Conservation (phyloP, 768 basidiomycete genomes). For the Podaxis pistillaris region DNA sequence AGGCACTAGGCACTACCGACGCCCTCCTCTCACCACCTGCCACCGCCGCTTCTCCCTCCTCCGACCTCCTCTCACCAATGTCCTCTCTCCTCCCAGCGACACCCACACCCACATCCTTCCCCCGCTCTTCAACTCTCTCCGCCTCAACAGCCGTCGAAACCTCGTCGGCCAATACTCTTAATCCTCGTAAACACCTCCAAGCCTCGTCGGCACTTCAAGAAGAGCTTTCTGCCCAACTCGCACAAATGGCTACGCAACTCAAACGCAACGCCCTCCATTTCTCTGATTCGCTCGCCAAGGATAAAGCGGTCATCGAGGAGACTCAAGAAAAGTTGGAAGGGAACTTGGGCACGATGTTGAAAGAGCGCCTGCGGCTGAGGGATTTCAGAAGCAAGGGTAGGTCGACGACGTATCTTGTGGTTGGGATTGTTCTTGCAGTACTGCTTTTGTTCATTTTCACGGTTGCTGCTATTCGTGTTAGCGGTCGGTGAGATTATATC, state of each 20-base stretch:
- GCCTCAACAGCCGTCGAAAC: slow-evolving; percentile 32
- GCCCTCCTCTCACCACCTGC: slow-evolving; percentile 12
- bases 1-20: not conserved
- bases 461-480: slow-evolving; percentile 69
- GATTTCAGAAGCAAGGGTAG: slow-evolving; percentile 63
- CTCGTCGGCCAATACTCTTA: slow-evolving; percentile 22
- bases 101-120: slow-evolving; percentile 14
- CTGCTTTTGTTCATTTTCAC: slow-evolving; percentile 66
- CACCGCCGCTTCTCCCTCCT: slow-evolving; percentile 10
- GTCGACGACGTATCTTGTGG: slow-evolving; percentile 69
- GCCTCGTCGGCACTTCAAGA: slow-evolving; percentile 68
- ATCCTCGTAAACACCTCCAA: slow-evolving; percentile 25
- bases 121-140: slow-evolving; percentile 19
- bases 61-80: slow-evolving; percentile 4
- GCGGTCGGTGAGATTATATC: not conserved
- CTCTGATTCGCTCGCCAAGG: slow-evolving; percentile 66
- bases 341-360: slow-evolving; percentile 68
- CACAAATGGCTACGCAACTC: slow-evolving; percentile 85
- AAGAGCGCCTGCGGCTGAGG: slow-evolving; percentile 58
- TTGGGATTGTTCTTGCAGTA: slow-evolving; percentile 66
- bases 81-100: slow-evolving; percentile 4
- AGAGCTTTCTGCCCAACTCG: slow-evolving; percentile 71
- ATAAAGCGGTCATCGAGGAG: slow-evolving; percentile 66
- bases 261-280: slow-evolving; percentile 83
- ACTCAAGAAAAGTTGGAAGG: slow-evolving; percentile 73